Conservation (phyloP, 192 early-diverging fungal species). For the Backusella liffmaniae region DNA sequence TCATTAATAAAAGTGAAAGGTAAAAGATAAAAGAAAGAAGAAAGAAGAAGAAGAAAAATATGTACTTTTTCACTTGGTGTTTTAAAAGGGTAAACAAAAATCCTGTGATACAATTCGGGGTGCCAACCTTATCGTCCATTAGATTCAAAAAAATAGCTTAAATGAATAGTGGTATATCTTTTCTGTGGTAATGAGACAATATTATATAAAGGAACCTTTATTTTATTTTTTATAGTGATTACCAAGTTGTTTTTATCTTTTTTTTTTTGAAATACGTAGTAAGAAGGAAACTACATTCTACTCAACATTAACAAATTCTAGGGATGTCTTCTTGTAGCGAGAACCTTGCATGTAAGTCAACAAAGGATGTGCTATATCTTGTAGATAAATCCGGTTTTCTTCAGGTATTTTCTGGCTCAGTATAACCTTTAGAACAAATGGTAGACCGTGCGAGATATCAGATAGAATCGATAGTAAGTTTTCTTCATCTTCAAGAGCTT, state of each 20-base stretch:
- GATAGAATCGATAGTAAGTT: constrained; percentile 60
- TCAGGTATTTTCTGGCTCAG: neutral
- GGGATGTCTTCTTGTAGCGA: neutral
- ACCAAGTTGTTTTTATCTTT: too few relatives aligned
- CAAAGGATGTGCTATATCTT: neutral
- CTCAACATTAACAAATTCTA: neutral
- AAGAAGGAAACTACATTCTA: too few relatives aligned
- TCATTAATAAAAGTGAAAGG: neutral
- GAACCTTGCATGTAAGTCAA: neutral
- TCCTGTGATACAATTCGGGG: neutral
- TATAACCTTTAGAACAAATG: neutral
- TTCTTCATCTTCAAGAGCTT: constrained; percentile 37
- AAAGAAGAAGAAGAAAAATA: neutral
- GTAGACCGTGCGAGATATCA: constrained; percentile 72
- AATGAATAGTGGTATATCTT: too few relatives aligned
- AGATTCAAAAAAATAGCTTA: too few relatives aligned
- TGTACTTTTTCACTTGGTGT: neutral
- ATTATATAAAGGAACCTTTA: too few relatives aligned
- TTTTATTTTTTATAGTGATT: too few relatives aligned
- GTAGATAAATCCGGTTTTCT: neutral
- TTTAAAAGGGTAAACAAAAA: neutral
- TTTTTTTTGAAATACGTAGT: too few relatives aligned
- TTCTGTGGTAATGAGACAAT: too few relatives aligned
- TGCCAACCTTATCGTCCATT: too few relatives aligned
- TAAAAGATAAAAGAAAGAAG: too few relatives aligned